Evolutionary conservation across 768 basidiomycete genomes (phyloP), one percentile per base, ranked within the genome.

Genomic region (Tricholomella constricta): DNA sequence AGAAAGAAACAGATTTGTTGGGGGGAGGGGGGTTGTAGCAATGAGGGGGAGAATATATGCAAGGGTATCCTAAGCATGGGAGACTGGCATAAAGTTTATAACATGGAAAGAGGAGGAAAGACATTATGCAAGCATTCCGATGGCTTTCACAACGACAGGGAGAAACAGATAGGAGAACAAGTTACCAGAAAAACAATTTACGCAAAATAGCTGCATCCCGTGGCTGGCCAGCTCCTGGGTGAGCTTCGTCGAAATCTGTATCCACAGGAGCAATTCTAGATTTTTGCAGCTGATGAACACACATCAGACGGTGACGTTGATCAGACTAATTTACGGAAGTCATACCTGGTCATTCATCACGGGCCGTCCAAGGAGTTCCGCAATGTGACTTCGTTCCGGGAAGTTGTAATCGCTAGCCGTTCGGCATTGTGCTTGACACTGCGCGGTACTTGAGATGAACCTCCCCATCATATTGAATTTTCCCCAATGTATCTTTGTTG

Each of bases 401-500:
- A 88, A 86, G 38, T 77, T 74, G 60, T 89, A 89, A 41, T 85
- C 83, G 41, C 63, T 67, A 4, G 80, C 73, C 48, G 75, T 78
- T 44, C 80, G 80, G 64, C 89, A 92, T 54, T 89, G 84, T 9
- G 81, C 71, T 70, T 96, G 94, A 61, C 88, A 93, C 55, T 88
- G 82, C 0, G 80, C 78, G 6, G 94, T 88, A 61, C 81, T 84
- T 45, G 82, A 80, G 51, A 96, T 84, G 62, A 94, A 93, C 54
- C 86, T 81, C 26, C 88, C 94, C 75, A 98, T 89, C 82, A 93
- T 88, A 59, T 88, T 89, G 70, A 90, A 97, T 71, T 98, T 98
- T 23, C 88, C 91, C 96, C 96, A 98, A 63, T 98, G 94, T 48
- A 98, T 89, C 65, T 85, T 84, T 35, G 68, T 74, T 3, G 84